Evolutionary conservation across 805 yeast species (phyloP).

Genomic region (Clavispora asparagi): DNA sequence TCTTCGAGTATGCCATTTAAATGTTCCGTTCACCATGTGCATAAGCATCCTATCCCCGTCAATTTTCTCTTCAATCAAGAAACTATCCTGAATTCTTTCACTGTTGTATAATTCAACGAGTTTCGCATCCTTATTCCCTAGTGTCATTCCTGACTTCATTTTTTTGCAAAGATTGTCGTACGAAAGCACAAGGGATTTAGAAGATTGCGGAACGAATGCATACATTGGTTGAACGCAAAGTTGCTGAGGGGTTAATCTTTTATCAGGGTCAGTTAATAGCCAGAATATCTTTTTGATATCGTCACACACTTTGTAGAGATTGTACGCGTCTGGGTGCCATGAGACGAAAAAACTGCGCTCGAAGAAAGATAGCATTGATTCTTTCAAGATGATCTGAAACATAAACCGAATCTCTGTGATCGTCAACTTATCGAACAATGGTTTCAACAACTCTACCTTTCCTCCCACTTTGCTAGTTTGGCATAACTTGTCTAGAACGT

Average conservation of each 20-base stretch:
- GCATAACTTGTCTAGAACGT: slow-evolving; percentile 24
- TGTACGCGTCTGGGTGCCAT: slow-evolving; percentile 80
- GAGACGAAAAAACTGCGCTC: slow-evolving; percentile 51
- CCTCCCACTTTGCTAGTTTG: slow-evolving; percentile 22
- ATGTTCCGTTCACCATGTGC: slow-evolving; percentile 45
- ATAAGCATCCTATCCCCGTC: slow-evolving; percentile 89
- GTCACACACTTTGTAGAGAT: slow-evolving; percentile 59
- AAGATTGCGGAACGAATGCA: slow-evolving; percentile 75
- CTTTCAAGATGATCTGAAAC: slow-evolving; percentile 59
- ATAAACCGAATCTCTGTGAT: slow-evolving; percentile 65
- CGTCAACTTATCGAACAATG: slow-evolving; percentile 50
- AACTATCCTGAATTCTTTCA: slow-evolving; percentile 23
- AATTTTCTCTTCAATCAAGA: slow-evolving; percentile 81
- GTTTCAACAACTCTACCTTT: slow-evolving; percentile 41
- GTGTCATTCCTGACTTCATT: slow-evolving; percentile 31
- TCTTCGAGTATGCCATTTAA: slow-evolving; percentile 56
- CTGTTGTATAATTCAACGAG: slow-evolving; percentile 14
- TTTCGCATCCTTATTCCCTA: slow-evolving; percentile 13
- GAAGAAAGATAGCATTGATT: slow-evolving; percentile 53
- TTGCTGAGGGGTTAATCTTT: slow-evolving; percentile 37
- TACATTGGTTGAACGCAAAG: slow-evolving; percentile 39
- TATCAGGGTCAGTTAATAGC: slow-evolving; percentile 46
- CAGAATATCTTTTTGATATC: slow-evolving; percentile 55
- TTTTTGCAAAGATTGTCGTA: slow-evolving; percentile 47
- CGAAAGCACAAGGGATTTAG: slow-evolving; percentile 48